Conservation (phyloP, 345 rosid species). For the Rhodomyrtus tomentosa region DNA sequence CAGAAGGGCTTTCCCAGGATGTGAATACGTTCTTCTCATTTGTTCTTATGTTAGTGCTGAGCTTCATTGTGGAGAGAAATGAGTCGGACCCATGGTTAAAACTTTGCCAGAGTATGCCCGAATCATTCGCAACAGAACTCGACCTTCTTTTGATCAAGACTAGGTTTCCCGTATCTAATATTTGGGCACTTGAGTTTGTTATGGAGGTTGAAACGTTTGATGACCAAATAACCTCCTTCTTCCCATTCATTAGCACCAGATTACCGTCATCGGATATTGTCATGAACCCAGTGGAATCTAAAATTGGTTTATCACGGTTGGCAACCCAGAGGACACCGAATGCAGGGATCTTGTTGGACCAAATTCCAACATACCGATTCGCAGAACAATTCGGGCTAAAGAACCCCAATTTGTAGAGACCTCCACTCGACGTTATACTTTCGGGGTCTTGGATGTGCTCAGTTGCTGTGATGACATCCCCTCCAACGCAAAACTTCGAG, state of each 20-base stretch:
- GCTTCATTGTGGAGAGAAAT: constrained; percentile 20
- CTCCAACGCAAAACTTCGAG: constrained; percentile 2
- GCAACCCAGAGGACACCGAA: constrained; percentile 44
- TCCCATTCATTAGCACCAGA: constrained; percentile 13
- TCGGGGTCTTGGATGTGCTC: constrained; percentile 25
- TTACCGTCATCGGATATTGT: constrained; percentile 32
- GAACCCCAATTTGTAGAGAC: constrained; percentile 38
- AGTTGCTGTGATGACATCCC: constrained; percentile 18
- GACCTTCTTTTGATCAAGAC: constrained; percentile 13
- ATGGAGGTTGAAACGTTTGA: constrained; percentile 18
- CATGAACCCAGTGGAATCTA: constrained; percentile 34
- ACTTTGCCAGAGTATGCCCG: constrained; percentile 41
- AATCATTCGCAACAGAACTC: neutral
- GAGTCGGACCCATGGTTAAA: constrained; percentile 24
- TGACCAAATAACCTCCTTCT: constrained; percentile 31
- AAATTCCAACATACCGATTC: constrained; percentile 39
- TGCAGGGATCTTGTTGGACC: constrained; percentile 17
- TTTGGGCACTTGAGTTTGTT: constrained; percentile 11
- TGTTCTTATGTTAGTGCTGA: neutral
- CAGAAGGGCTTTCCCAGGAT: constrained; percentile 18
- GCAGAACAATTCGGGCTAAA: constrained; percentile 35
- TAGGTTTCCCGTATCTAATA: constrained; percentile 44
- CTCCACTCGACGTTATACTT: constrained; percentile 15
- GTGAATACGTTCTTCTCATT: neutral
- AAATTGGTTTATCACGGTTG: constrained; percentile 27